Evolutionary conservation across 78 protist genomes (phyloP).

Genomic region (Tieghemostelium lacteum): DNA sequence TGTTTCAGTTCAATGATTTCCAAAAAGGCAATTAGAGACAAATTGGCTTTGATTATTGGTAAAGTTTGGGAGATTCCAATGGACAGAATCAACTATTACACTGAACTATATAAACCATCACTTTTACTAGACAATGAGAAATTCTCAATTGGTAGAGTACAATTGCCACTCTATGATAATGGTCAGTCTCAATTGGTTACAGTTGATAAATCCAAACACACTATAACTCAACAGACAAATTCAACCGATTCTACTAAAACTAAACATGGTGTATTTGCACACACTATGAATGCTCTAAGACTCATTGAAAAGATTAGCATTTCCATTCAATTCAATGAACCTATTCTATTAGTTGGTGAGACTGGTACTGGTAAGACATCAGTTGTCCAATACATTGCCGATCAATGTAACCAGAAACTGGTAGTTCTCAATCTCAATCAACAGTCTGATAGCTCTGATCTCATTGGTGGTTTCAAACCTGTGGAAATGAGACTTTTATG

Average conservation of each 20-base stretch:
- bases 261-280: conserved; percentile 81
- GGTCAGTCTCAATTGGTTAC: conserved; percentile 4
- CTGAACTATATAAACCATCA: conserved; percentile 72
- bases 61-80: conserved; percentile 66
- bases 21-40: conserved; percentile 18
- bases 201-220: neutral
- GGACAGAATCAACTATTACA: conserved; percentile 61
- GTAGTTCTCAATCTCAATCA: conserved; percentile 95
- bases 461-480: conserved; percentile 99
- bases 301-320: conserved; percentile 92
- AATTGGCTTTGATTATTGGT: conserved; percentile 53
- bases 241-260: neutral
- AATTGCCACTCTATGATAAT: conserved; percentile 12
- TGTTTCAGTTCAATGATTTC: conserved; percentile 79
- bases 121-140: neutral
- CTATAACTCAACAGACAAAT: neutral
- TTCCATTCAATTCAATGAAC: conserved; percentile 89
- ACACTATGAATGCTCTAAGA: conserved; percentile 82
- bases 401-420: conserved; percentile 74
- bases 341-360: conserved; percentile 95
- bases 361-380: conserved; percentile 99
- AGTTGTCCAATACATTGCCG: conserved; percentile 96
- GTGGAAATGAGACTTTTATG: conserved; percentile 87
- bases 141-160: conserved; percentile 72
- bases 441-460: conserved; percentile 97